Evolutionary conservation across 2,329 filamentous ascomycete genomes (phyloP), one percentile per base, ranked within the genome.

Genomic region (Fusarium ambrosium): DNA sequence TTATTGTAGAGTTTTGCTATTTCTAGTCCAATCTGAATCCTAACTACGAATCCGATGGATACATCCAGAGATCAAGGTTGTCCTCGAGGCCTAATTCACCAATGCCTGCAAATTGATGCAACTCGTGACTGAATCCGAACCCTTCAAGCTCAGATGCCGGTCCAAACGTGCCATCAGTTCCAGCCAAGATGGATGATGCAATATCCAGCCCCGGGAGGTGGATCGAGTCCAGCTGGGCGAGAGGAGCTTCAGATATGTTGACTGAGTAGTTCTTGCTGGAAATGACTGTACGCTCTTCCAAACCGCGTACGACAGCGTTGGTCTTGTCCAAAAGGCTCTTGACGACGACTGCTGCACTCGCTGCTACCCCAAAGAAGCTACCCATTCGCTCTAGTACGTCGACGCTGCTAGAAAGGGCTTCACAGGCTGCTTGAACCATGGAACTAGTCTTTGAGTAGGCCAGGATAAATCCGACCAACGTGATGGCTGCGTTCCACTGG

Each of bases 401-500:
- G 18, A 64, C 48, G 2, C 62, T 64, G 9, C 4, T 29, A 13
- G 34, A 36, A 8, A 64, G 48, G 2, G 62, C 62, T 27, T 64
- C 62, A 6, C 27, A 36, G 20, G 51, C 37, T 4, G 27, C n/a
- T 3, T 16, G 20, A 1, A 27, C 6, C 6, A 32, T 14, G 2
- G 18, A 16, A 24, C 45, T 58, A 2, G 27, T 16, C 6, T 39
- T 24, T 4, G 79, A 76, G 20, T 79, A 78, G 1, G 73, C 76
- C 3, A 81, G 59, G 2, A 79, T 37, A 53, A 80, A 81, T 2
- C 77, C 81, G 6, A 81, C 66, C 1, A 82, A 45, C 6, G 77
- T 78, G 64, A 81, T 77, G 22, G 77, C 70, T 14, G 79, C 65
- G 32, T 67, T 67, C 65, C 65, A 67, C 11, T 63, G 65, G 7